Base-by-base conservation (phyloP, 768 basidiomycete genomes). In the Termitomyces sp. region DNA sequence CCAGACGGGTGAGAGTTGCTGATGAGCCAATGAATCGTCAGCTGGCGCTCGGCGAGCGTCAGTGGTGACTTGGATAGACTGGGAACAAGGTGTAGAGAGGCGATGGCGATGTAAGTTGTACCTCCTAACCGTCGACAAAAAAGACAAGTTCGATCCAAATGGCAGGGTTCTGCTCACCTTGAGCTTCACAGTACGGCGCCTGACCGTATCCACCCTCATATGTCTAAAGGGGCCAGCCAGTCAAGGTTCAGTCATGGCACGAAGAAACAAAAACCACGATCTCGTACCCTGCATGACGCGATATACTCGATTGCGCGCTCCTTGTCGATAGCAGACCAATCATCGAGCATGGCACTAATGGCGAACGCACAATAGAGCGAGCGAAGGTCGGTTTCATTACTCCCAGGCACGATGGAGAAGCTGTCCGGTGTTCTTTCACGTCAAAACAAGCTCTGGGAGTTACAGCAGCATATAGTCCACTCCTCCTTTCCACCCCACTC, bases 171-270 rank as follows among this genome's bases (percentile, higher is more conserved):
- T 1, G 59, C 76, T 19, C 54, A 90, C 93, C 95, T 70, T 94
- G 86, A 4, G 95, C 88, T 73, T 99, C 96, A 42, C 86, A 82
- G 43, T 78, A 82, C 0, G 93, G 87, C 2, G 82, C 76, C 66
- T 95, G 90, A 0, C 92, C 93, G 63, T 90, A 99, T 0, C 92
- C 95, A 14, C 95, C 95, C 78, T 97, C 95, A 65, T 94, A 92
- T 3, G 87, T 86, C 95, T 98, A 54, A 45, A 59, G 25, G 45
- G 25, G 31, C 25, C 12, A 37, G 12, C n/a, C 11, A 43, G 21
- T 31, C 14, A 57, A 57, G 44, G 46, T 58, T 44, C 11, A 29
- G 57, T 53, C 48, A 38, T 27, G 38, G 25, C 58, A 55, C 8
- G 35, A 5, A 11, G 32, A 50, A 50, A 52, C n/a, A 27, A 47